Percentiles rank a stretch among this genome's conserved stretches.
phyloP scores from a whole-genome alignment of 176 grass and related monocot genomes.

The Oryza glumipatula region DNA sequence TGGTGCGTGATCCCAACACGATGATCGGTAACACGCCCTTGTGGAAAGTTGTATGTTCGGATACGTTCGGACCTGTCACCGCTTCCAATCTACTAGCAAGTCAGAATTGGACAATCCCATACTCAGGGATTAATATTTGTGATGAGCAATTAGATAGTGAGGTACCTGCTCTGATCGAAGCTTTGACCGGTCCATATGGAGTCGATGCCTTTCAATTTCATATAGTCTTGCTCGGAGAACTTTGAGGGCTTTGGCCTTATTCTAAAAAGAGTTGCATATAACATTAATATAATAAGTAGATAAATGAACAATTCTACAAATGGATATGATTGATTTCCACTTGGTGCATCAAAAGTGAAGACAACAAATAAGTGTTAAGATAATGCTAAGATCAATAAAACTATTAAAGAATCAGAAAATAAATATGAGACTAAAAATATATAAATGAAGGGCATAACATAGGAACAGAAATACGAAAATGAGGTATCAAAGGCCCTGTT shows the following conservation, averaged over 20 bases:
- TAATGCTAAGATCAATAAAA: constrained; percentile 16
- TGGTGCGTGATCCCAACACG: constrained; percentile 80
- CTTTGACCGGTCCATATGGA: constrained; percentile 82
- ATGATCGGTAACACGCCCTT: constrained; percentile 91
- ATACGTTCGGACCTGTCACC: constrained; percentile 92
- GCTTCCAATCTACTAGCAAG: constrained; percentile 64
- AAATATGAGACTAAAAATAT: constrained; percentile 16
- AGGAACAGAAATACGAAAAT: constrained; percentile 9
- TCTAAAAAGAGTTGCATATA: constrained; percentile 43
- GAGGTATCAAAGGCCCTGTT: background rate
- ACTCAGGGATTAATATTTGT: background rate
- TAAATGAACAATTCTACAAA: background rate
- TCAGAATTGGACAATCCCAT: background rate
- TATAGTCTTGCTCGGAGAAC: constrained; percentile 81
- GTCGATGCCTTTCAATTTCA: constrained; percentile 79
- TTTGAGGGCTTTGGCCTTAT: constrained; percentile 96
- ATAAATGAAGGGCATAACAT: background rate
- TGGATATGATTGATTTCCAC: background rate
- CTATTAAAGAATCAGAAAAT: background rate
- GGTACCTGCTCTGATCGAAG: constrained; percentile 79
- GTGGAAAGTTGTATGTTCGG: constrained; percentile 92
- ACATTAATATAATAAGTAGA: background rate
- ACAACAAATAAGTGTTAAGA: background rate
- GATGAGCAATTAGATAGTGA: background rate
- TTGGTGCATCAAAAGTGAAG: constrained; percentile 4